Evolutionary conservation across 2,329 filamentous ascomycete genomes (phyloP).

Genomic region (Ceratocystiopsis sp.): DNA sequence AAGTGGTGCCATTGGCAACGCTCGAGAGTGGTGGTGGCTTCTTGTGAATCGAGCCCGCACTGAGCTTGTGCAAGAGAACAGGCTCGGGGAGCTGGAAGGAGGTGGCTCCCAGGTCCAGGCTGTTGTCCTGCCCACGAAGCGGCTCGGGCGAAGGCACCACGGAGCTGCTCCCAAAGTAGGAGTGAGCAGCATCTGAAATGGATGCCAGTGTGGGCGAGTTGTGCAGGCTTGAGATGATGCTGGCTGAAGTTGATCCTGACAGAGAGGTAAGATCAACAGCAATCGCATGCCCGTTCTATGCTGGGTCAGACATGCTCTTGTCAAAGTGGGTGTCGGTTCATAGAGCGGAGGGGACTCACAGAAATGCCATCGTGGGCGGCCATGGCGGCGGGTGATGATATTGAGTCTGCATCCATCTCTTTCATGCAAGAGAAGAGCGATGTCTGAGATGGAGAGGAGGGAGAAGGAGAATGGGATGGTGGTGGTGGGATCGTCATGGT

Average conservation of each 20-base stretch:
- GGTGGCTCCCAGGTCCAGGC: slow-evolving; percentile 32
- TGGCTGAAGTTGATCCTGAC: slow-evolving; percentile 23
- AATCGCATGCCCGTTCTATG: not conserved
- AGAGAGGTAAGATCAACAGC: not conserved
- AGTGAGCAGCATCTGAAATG: slow-evolving; percentile 19
- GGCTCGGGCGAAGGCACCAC: slow-evolving; percentile 51
- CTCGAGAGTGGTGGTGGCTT: not conserved
- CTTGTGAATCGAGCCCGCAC: slow-evolving; percentile 36
- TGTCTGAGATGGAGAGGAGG: too few relatives aligned
- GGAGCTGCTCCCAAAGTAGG: slow-evolving; percentile 40
- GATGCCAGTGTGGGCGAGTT: slow-evolving; percentile 41
- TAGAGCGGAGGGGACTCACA: too few relatives aligned
- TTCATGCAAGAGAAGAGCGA: too few relatives aligned
- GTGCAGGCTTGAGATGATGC: slow-evolving; percentile 37
- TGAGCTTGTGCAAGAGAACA: slow-evolving; percentile 42
- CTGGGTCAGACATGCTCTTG: too few relatives aligned
- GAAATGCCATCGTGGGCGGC: too few relatives aligned
- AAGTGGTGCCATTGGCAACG: slow-evolving; percentile 31
- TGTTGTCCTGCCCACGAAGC: slow-evolving; percentile 22
- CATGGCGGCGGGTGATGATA: too few relatives aligned
- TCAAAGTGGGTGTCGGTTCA: too few relatives aligned
- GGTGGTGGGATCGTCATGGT: too few relatives aligned
- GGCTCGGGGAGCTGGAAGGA: slow-evolving; percentile 59
- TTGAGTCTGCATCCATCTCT: too few relatives aligned
- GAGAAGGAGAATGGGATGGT: too few relatives aligned